Conservation (phyloP, 2,329 filamentous ascomycete genomes). For the Fusarium odoratissimum region DNA sequence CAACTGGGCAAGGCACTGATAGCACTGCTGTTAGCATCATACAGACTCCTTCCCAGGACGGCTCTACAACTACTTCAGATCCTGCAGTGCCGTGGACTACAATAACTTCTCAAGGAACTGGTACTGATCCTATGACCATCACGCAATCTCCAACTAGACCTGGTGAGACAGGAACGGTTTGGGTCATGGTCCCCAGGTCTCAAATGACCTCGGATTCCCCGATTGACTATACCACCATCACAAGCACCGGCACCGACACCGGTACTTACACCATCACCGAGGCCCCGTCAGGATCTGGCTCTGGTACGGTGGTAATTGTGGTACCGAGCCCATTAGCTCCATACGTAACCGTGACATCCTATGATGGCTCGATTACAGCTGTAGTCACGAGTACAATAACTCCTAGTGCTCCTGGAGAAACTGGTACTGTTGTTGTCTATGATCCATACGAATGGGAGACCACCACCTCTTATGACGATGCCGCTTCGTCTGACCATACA, state of each 20-base stretch:
- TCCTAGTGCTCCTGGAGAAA: background rate
- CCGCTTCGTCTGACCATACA: background rate
- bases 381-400: background rate
- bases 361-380: background rate
- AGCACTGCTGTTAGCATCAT: no score
- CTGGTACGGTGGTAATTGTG: background rate
- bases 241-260: background rate
- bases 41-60: no score
- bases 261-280: background rate
- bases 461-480: background rate
- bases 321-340: background rate
- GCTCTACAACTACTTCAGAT: background rate
- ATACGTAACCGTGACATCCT: background rate
- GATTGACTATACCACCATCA: background rate
- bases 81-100: background rate
- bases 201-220: background rate
- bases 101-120: background rate
- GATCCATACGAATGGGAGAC: background rate
- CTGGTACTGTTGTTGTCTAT: background rate
- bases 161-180: background rate
- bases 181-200: background rate
- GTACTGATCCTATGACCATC: background rate
- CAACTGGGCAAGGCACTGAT: background rate
- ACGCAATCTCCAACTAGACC: background rate
- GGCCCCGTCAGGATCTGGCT: background rate